Evolutionary conservation across 1,139 yeast genomes (phyloP).

Genomic region (Sugiyamaella neomexicana): DNA sequence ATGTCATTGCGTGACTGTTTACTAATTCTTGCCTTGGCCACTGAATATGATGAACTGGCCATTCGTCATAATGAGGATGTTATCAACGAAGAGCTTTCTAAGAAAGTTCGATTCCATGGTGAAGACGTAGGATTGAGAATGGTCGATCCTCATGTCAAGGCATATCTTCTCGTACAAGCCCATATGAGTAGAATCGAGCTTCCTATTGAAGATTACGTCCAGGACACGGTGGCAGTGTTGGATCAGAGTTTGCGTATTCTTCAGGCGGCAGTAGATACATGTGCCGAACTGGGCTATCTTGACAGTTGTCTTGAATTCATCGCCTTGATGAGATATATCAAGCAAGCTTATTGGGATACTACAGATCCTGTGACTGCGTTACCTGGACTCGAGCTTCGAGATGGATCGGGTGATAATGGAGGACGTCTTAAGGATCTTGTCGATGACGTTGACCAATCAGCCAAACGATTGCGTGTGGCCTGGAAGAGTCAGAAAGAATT

Average conservation of each 20-base stretch:
- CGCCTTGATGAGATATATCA: conserved; percentile 77
- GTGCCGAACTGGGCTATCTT: conserved; percentile 78
- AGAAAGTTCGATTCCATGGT: conserved; percentile 72
- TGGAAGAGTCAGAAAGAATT: conserved; percentile 39
- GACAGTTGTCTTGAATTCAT: conserved; percentile 59
- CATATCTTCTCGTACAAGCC: conserved; percentile 83
- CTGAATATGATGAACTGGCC: conserved; percentile 89
- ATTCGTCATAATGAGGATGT: conserved; percentile 95
- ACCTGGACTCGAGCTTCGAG: conserved; percentile 60
- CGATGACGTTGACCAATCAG: conserved; percentile 28
- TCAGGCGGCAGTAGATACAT: conserved; percentile 89
- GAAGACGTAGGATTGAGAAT: conserved; percentile 56
- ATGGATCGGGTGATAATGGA: conserved; percentile 14
- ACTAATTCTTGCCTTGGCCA: conserved; percentile 70
- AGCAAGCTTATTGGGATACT: conserved; percentile 86
- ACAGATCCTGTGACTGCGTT: conserved; percentile 66
- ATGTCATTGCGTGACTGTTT: conserved; percentile 70
- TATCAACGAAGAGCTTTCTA: conserved; percentile 86
- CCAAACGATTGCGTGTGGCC: conserved; percentile 42
- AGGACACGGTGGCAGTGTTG: conserved; percentile 88
- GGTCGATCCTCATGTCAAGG: conserved; percentile 96
- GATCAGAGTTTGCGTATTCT: conserved; percentile 93
- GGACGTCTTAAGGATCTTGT: conserved; percentile 23
- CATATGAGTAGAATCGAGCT: conserved; percentile 77
- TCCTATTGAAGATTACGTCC: conserved; percentile 93